phyloP scores from a whole-genome alignment of 2,329 filamentous ascomycete genomes.

The Fusarium chlamydosporum region DNA sequence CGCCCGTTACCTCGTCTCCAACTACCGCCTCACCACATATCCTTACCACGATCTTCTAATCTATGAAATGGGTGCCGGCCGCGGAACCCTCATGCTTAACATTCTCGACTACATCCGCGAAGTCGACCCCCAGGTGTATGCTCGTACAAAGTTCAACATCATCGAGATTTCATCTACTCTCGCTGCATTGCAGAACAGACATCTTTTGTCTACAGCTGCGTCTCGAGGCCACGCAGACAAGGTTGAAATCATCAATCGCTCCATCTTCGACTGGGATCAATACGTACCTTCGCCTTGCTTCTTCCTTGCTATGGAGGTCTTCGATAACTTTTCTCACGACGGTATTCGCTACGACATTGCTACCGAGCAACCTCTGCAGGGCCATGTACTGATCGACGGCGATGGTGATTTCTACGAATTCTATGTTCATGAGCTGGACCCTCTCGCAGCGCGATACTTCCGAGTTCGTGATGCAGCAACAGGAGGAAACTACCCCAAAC shows the following conservation, averaged over 20 bases:
- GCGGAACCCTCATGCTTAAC: slow-evolving; percentile 98
- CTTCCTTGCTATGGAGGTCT: slow-evolving; percentile 97
- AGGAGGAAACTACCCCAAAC: slow-evolving; percentile 72
- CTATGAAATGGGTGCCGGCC: slow-evolving; percentile 98
- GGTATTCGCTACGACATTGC: slow-evolving; percentile 88
- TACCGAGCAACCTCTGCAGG: slow-evolving; percentile 88
- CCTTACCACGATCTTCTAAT: slow-evolving; percentile 97
- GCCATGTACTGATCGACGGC: slow-evolving; percentile 86
- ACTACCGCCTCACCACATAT: slow-evolving; percentile 94
- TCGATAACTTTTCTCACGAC: slow-evolving; percentile 98
- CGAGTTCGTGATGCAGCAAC: slow-evolving; percentile 85
- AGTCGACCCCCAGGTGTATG: slow-evolving; percentile 90
- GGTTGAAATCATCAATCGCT: slow-evolving; percentile 94
- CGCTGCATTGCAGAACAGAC: slow-evolving; percentile 80
- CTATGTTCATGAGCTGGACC: slow-evolving; percentile 85
- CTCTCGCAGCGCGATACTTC: slow-evolving; percentile 84
- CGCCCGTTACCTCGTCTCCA: slow-evolving; percentile 93
- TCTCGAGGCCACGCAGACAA: slow-evolving; percentile 83
- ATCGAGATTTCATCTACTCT: slow-evolving; percentile 93
- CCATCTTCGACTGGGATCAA: slow-evolving; percentile 92
- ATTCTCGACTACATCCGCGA: slow-evolving; percentile 96
- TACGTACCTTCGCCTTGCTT: slow-evolving; percentile 95
- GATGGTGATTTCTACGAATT: slow-evolving; percentile 95
- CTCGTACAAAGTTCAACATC: slow-evolving; percentile 91
- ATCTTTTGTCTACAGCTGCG: slow-evolving; percentile 75